A percentile compares a stretch with the other conserved stretches of the same genome.
Conservation (phyloP, 768 basidiomycete species). For the Podaxis sp. region DNA sequence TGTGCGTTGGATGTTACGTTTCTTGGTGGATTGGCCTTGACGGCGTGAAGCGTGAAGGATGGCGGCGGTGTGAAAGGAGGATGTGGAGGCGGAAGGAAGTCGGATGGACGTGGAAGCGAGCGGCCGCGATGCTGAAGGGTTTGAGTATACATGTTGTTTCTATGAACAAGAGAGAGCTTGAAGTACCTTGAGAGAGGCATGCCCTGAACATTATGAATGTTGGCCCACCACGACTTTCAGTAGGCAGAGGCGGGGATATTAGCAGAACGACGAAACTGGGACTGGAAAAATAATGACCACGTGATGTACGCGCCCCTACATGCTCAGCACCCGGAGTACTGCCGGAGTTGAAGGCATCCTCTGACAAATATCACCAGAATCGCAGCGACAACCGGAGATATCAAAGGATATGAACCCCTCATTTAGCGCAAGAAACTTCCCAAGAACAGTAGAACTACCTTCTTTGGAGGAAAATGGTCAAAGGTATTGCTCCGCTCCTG, state of each 20-base stretch:
- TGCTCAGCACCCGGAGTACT: no score
- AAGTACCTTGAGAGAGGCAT: conserved; percentile 28
- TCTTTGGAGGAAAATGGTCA: no score
- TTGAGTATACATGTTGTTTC: conserved; percentile 19
- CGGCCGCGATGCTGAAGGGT: conserved; percentile 4
- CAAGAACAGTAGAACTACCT: no score
- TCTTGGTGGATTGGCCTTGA: conserved; percentile 34
- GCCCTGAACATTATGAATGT: conserved; percentile 25
- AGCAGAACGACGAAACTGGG: background rate
- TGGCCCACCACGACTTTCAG: background rate
- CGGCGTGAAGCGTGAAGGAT: conserved; percentile 37
- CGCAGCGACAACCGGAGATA: no score
- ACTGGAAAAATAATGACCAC: background rate
- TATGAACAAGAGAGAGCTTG: background rate
- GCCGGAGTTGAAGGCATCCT: no score
- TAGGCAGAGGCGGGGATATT: no score
- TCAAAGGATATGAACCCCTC: no score
- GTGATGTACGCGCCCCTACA: no score
- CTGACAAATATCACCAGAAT: no score
- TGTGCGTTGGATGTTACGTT: conserved; percentile 34
- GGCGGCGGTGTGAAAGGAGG: conserved; percentile 27
- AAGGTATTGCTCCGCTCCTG: no score
- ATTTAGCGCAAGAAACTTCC: no score
- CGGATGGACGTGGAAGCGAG: conserved; percentile 33
- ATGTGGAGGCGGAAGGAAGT: conserved; percentile 25